Evolutionary conservation across 78 protist genomes (phyloP), one percentile per base, ranked within the genome.

Genomic region (Cyanophora paradoxa): DNA sequence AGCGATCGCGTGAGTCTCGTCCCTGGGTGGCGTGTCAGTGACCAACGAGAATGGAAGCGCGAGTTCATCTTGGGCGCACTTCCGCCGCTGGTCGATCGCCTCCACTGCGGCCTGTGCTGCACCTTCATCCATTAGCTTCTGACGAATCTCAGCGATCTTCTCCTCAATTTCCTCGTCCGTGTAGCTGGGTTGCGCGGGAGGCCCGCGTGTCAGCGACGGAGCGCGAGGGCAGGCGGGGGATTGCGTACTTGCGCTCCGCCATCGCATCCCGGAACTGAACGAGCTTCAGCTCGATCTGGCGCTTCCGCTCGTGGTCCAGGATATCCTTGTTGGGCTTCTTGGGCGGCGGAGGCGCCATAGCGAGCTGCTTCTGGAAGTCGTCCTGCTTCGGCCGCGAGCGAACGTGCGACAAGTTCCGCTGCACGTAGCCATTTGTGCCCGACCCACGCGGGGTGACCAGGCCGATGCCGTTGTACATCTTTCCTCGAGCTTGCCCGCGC

Each of bases 401-500:
- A 5, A 62, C 68, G 37, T 65, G 56, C 58, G 58, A 2, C 44
- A 87, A 40, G 65, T 93, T 92, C 31, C 86, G 50, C 72, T 83
- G 87, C 20, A 92, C 92, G 67, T 82, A 92, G 3, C 96, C 96
- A 70, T 84, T 92, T 10, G 96, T 92, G 33, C 96, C 96, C 3
- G 93, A 56, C 26, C 96, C 96, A 16, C 96, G 58, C 65, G 91
- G 75, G 31, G 94, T 92, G 66, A 73, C 22, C 30, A 92, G 74
- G 10, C 96, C 96, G 42, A 92, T 93, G 42, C 95, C 93, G 73
- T 92, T 92, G 75, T 92, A 92, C 94, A 90, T 90, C 40, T n/a
- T n/a, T n/a, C n/a, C n/a, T n/a, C n/a, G n/a, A n/a, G n/a, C n/a
- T n/a, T n/a, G n/a, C n/a, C n/a, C n/a, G n/a, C n/a, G n/a, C n/a